A percentile compares a stretch with the other conserved stretches of the same genome.
phyloP scores from a whole-genome alignment of 2,329 filamentous ascomycete species.

The Fusarium denticulatum region DNA sequence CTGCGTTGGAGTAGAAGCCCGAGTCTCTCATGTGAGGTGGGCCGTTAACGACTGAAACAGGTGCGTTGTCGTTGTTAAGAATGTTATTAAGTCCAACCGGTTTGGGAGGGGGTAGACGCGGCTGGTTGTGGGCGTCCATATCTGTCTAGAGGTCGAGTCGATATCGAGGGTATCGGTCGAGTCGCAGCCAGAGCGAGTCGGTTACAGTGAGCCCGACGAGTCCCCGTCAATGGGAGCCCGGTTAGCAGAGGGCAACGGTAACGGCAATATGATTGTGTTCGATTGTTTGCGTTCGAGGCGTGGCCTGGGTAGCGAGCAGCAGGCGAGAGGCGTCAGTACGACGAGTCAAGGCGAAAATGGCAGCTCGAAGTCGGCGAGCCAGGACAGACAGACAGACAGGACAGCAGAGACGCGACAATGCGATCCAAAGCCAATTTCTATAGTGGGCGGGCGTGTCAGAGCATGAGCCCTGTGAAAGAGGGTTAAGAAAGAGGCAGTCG shows the following conservation, averaged over 20 bases:
- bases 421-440: conserved; percentile 2
- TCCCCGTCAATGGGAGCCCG: conserved; percentile 11
- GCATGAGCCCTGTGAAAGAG: conserved; percentile 22
- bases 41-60: conserved; percentile 39
- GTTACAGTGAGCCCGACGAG: conserved; percentile 9
- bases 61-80: conserved; percentile 50
- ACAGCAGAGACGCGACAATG: conserved; percentile 20
- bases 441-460: conserved; percentile 28
- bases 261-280: neutral
- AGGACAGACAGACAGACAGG: neutral
- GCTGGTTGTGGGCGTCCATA: conserved; percentile 45
- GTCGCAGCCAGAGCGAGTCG: conserved; percentile 6
- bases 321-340: conserved; percentile 15
- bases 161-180: conserved; percentile 23
- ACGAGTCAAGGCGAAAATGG: conserved; percentile 6
- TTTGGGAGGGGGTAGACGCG: conserved; percentile 46
- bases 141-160: conserved; percentile 16
- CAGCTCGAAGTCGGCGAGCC: neutral
- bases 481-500: neutral
- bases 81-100: conserved; percentile 52
- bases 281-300: conserved; percentile 10
- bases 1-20: conserved; percentile 56
- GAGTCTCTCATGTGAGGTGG: conserved; percentile 53
- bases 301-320: conserved; percentile 4
- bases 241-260: neutral